Percentiles rank a stretch among this genome's conserved stretches.
Conservation (phyloP, 2,329 filamentous ascomycete genomes). For the Alternaria arborescens region DNA sequence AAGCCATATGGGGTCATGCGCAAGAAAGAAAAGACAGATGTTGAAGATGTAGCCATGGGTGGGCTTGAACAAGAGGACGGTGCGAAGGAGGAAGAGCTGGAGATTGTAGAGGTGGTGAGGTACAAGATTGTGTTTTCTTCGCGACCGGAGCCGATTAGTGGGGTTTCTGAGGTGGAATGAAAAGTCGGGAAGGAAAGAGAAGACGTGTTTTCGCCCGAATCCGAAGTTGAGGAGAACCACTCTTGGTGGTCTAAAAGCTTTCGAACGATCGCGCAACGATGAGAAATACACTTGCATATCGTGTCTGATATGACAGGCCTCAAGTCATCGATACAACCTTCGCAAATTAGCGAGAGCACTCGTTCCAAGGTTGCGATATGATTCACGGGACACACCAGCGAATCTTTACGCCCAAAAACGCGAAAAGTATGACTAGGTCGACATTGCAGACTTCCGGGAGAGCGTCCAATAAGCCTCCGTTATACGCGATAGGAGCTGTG, state of each 20-base stretch:
- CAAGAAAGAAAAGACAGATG: constrained; percentile 46
- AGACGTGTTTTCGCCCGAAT: background rate
- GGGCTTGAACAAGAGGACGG: constrained; percentile 15
- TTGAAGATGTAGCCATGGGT: constrained; percentile 41
- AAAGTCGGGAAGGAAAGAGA: too few relatives aligned
- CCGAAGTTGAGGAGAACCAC: background rate
- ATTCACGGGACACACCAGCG: background rate
- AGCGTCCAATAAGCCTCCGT: background rate
- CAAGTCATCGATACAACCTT: background rate
- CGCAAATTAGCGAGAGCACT: background rate
- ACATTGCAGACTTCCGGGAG: background rate
- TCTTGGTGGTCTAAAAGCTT: background rate
- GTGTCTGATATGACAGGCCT: background rate
- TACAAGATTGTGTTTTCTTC: constrained; percentile 86
- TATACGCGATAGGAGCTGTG: background rate
- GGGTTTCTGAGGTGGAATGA: constrained; percentile 28
- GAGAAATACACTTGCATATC: background rate
- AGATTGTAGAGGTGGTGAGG: constrained; percentile 87
- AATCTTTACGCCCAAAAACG: background rate
- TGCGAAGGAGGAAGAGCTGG: constrained; percentile 63
- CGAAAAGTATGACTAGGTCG: background rate
- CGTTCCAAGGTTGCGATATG: background rate
- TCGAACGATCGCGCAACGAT: background rate
- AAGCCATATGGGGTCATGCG: constrained; percentile 82
- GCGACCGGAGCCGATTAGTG: constrained; percentile 80